Base-by-base conservation (phyloP, 345 rosid species). In the Acer saccharum region DNA sequence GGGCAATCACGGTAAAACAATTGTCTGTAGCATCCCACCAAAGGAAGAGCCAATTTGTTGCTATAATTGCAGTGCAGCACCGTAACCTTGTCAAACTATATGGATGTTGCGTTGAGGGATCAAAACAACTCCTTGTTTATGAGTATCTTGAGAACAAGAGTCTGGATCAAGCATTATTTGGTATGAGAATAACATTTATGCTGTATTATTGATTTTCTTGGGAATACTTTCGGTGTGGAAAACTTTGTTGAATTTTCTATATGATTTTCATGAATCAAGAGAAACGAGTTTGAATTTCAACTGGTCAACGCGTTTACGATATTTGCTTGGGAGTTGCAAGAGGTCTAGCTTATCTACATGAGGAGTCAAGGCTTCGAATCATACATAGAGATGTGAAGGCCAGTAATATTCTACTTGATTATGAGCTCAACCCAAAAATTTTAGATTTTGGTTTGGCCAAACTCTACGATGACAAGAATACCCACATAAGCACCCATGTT, bases 131-230 rank as follows among this genome's bases (percentile, higher is more conserved):
- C 75, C 92, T 93, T 44, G 93, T 91, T 12, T 91, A 90, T 12
- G 98, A 93, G 84, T 90, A 88, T 80, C 91, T 87, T 21, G 83
- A 87, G 72, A 90, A 91, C 84, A 89, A 84, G 65, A 91, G 96
- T 83, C 92, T 93, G 20, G 94, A 93, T 81, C 89, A 90, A 68
- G 94, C 91, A 72, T 78, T 93, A 13, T 91, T 87, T 2, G 89
- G 90, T 93, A 86, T 7, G 78, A 57, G 43, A 67, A 43, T 46
- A 39, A 9, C 44, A 23, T 46, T 62, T 39, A 63, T 41, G 2
- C 16, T 54, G 11, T 21, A 10, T 11, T 25, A 67, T 6, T 75
- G 41, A 20, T 65, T 41, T 23, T 13, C 46, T 65, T 20, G 10
- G 48, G 61, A 4, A 9, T 21, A 23, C n/a, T 57, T 17, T 57